Evolutionary conservation across 2,329 filamentous ascomycete species (phyloP).

Genomic region (Sclerotinia sclerotiorum): DNA sequence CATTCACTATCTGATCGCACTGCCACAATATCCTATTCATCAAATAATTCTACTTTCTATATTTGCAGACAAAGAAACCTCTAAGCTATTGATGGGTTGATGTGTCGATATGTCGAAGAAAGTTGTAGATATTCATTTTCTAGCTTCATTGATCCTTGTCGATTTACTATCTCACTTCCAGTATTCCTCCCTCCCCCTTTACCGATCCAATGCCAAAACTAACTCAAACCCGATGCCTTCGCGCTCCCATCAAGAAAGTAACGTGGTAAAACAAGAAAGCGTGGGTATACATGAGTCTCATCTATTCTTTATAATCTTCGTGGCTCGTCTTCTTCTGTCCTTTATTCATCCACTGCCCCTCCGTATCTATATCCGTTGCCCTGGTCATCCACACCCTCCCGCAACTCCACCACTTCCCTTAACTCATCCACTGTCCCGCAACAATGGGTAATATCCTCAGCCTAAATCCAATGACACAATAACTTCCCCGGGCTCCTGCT

Average conservation of each 20-base stretch:
- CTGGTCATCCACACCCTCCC: not conserved
- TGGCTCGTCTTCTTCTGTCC: slow-evolving; percentile 16
- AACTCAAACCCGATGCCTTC: slow-evolving; percentile 1
- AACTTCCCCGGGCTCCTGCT: slow-evolving; percentile 14
- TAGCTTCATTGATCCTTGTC: slow-evolving; percentile 4
- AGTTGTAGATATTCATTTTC: not conserved
- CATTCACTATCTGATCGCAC: not conserved
- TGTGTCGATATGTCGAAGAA: not conserved
- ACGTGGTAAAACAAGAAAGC: slow-evolving; percentile 18
- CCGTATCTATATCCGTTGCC: slow-evolving; percentile 10
- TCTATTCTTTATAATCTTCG: slow-evolving; percentile 23
- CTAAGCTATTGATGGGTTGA: not conserved
- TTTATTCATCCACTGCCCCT: slow-evolving; percentile 21
- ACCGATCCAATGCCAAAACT: slow-evolving; percentile 6
- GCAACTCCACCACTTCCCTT: not conserved
- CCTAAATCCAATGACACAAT: slow-evolving; percentile 17
- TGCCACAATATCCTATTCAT: not conserved
- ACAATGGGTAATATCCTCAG: slow-evolving; percentile 12
- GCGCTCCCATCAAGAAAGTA: slow-evolving; percentile 4
- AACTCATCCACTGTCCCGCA: slow-evolving; percentile 5
- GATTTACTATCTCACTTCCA: slow-evolving; percentile 1
- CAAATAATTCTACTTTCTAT: not conserved
- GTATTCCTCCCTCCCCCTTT: not conserved
- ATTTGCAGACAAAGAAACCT: not conserved
- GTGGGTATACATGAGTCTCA: slow-evolving; percentile 24